Conservation (phyloP, 2,329 filamentous ascomycete genomes). For the Metarhizium album region DNA sequence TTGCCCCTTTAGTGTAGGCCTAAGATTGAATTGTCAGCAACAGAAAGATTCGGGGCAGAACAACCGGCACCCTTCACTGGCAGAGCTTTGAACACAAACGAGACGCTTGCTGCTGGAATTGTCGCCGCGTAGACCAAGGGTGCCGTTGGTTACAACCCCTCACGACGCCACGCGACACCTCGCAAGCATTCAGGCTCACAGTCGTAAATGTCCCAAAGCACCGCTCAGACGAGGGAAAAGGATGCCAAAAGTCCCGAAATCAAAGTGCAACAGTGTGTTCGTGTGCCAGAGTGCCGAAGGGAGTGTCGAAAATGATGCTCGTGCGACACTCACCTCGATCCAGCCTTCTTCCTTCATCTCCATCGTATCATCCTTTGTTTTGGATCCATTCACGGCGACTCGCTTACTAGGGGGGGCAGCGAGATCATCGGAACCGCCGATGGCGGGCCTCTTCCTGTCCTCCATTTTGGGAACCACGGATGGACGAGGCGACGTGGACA, state of each 20-base stretch:
- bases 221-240: background rate
- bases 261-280: background rate
- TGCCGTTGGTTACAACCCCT: constrained; percentile 11
- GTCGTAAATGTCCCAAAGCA: background rate
- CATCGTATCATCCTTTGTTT: constrained; percentile 42
- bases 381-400: constrained; percentile 75
- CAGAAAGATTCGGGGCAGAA: background rate
- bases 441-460: constrained; percentile 93
- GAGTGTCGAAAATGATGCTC: constrained; percentile 15
- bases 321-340: constrained; percentile 52
- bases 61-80: background rate
- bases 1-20: constrained; percentile 68
- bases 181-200: background rate
- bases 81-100: background rate
- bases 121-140: constrained; percentile 12
- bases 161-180: background rate
- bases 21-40: constrained; percentile 13
- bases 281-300: constrained; percentile 6
- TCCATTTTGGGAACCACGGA: constrained; percentile 93
- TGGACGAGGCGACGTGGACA: constrained; percentile 60
- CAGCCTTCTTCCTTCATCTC: constrained; percentile 50
- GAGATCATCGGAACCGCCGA: constrained; percentile 68
- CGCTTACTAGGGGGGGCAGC: constrained; percentile 85
- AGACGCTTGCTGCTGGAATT: constrained; percentile 1
- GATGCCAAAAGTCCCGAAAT: background rate